Evolutionary conservation across 257 asterid species (phyloP).

Genomic region (Ophiorrhiza pumila): DNA sequence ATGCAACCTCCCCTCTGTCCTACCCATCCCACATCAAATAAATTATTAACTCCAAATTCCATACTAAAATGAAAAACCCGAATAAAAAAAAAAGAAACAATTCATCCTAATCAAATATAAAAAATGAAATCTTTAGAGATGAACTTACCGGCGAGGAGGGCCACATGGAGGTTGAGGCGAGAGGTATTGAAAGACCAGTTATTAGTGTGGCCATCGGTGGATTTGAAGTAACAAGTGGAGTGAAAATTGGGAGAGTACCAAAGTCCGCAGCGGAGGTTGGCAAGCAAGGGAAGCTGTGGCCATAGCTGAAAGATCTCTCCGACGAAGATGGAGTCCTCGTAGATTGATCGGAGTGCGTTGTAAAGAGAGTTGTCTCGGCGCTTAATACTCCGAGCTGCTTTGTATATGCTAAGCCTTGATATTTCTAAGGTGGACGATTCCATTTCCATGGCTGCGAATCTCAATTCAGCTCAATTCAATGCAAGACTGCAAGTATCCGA

Average conservation of each 20-base stretch:
- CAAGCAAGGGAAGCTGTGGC: conserved; percentile 89
- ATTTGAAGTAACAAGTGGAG: conserved; percentile 80
- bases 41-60: conserved; percentile 2
- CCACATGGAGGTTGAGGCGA: conserved; percentile 91
- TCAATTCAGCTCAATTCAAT: too few relatives aligned
- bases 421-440: conserved; percentile 26
- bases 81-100: background rate
- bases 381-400: conserved; percentile 61
- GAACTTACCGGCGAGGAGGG: conserved; percentile 68
- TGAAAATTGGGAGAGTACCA: conserved; percentile 74
- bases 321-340: conserved; percentile 89
- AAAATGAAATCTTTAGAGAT: background rate
- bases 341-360: conserved; percentile 87
- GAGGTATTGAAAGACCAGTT: conserved; percentile 80
- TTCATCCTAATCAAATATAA: too few relatives aligned
- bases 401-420: conserved; percentile 58
- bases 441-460: conserved; percentile 19
- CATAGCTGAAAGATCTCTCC: conserved; percentile 83
- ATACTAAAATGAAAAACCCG: background rate
- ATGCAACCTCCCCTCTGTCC: conserved; percentile 97
- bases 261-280: conserved; percentile 94
- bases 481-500: too few relatives aligned
- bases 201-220: conserved; percentile 97
- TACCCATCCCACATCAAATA: conserved; percentile 37
- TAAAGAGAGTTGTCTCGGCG: conserved; percentile 64